A percentile compares a stretch with the other conserved stretches of the same genome.
phyloP scores from a whole-genome alignment of 2,329 filamentous ascomycete species.

The Aaosphaeria pasadenensis region DNA sequence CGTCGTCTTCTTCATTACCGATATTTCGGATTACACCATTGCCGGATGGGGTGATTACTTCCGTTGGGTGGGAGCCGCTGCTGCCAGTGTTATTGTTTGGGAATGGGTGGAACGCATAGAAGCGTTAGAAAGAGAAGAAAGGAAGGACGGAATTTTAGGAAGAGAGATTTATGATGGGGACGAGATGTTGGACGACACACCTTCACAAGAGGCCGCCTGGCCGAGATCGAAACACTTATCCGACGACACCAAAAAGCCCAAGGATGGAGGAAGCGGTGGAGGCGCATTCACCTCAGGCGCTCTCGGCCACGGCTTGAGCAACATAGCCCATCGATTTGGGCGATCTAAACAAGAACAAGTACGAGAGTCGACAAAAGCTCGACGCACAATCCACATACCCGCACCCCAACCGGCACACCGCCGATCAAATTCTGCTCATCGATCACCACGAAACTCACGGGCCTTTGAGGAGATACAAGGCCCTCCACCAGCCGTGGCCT shows the following conservation, averaged over 20 bases:
- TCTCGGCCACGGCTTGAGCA: constrained; percentile 18
- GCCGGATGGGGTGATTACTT: constrained; percentile 95
- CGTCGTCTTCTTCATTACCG: constrained; percentile 88
- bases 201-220: constrained; percentile 57
- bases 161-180: constrained; percentile 92
- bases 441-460: constrained; percentile 19
- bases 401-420: constrained; percentile 27
- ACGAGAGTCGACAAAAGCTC: constrained; percentile 21
- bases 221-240: constrained; percentile 38
- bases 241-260: constrained; percentile 31
- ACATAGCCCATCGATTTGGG: constrained; percentile 25
- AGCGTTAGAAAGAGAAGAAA: constrained; percentile 85
- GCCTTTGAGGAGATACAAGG: constrained; percentile 32
- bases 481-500: constrained; percentile 48
- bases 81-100: constrained; percentile 95
- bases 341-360: constrained; percentile 24
- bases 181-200: constrained; percentile 75
- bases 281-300: constrained; percentile 24
- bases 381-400: constrained; percentile 30
- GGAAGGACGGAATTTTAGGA: constrained; percentile 88
- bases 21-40: constrained; percentile 80
- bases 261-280: constrained; percentile 13
- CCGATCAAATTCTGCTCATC: constrained; percentile 23
- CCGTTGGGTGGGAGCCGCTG: constrained; percentile 91
- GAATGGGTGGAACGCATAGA: constrained; percentile 97